These are phyloP conservation scores for Barnettozyma hawaiiensis DNA, from an alignment of 1,139 yeast genomes.

Conservation along the genomic window DNA sequence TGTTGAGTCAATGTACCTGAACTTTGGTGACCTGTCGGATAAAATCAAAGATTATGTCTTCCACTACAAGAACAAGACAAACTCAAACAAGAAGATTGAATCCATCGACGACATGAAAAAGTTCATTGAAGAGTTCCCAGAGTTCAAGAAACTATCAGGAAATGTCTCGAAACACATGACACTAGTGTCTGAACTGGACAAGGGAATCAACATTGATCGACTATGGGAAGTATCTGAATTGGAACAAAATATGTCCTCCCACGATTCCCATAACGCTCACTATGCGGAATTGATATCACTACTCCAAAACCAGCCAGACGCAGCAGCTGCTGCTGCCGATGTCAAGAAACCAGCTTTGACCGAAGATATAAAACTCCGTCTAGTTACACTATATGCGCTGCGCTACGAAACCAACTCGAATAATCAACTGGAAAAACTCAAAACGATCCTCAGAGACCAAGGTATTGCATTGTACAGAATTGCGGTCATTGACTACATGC, in stretches of 20 bases:
- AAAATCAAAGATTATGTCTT: conserved; percentile 81
- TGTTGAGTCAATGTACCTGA: conserved; percentile 73
- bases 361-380: conserved; percentile 45
- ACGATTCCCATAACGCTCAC: conserved; percentile 49
- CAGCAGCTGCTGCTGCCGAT: no score
- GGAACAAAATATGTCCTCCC: conserved; percentile 79
- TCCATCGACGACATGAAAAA: conserved; percentile 85
- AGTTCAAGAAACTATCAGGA: conserved; percentile 77
- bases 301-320: conserved; percentile 28
- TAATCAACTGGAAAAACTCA: conserved; percentile 35
- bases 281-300: conserved; percentile 42
- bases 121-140: conserved; percentile 89
- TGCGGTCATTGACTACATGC: conserved; percentile 29
- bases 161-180: conserved; percentile 94
- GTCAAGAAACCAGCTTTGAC: conserved; percentile 25
- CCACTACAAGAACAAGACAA: conserved; percentile 74
- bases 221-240: conserved; percentile 86
- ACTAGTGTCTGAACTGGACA: conserved; percentile 78
- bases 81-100: conserved; percentile 63
- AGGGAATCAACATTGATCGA: conserved; percentile 51
- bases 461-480: conserved; percentile 31
- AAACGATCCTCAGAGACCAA: conserved; percentile 33
- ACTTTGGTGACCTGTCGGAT: conserved; percentile 93
- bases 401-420: conserved; percentile 50
- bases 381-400: conserved; percentile 67